Evolutionary conservation across 2,329 filamentous ascomycete species (phyloP), one percentile per base, ranked within the genome.

Genomic region (Diaporthe velutina): DNA sequence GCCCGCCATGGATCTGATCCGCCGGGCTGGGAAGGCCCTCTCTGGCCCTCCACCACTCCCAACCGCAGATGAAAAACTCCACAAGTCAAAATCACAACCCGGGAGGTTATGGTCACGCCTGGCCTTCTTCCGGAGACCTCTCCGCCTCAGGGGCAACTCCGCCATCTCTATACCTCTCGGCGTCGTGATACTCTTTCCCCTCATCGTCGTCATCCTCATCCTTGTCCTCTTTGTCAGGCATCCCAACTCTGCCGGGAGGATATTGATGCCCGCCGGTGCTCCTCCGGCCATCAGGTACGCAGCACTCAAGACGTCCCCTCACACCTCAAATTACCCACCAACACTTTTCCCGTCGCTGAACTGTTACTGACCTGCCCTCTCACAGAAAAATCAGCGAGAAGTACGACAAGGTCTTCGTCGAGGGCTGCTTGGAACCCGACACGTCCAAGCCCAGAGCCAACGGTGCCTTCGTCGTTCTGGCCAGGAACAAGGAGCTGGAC

Each of bases 381-480:
- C 50, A 80, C 81, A 98, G 96, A 79, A 96, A 95, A 91, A 99
- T 99, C 80, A 98, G 94, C 85, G 97, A 98, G 85, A 94, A 97
- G 81, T 92, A 98, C 85, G 97, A 99, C 86, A 98, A 98, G 85
- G 95, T 98, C 70, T 99, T 99, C 81, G 94, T 95, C 68, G 94
- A 92, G 50, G 97, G 97, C 78, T 99, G 97, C 83, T 90, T 95
- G 80, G 92, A 96, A 78, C 93, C 94, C 66, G 93, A 97, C 80
- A 94, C 92, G 45, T 92, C 91, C 78, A 89, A 92, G 76, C 95
- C 95, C 55, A 91, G 95, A 81, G 97, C 95, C 79, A 99, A 98
- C 82, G 97, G 95, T 76, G 96, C 95, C 35, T 98, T 99, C 81
- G 97, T 99, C 77, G 95, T 99, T 52, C 90, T 99, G 75, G 97